A percentile compares a stretch with the other conserved stretches of the same genome.
Evolutionary conservation across 2,329 filamentous ascomycete species (phyloP).

Genomic region (Chaetomiaceae sp.): DNA sequence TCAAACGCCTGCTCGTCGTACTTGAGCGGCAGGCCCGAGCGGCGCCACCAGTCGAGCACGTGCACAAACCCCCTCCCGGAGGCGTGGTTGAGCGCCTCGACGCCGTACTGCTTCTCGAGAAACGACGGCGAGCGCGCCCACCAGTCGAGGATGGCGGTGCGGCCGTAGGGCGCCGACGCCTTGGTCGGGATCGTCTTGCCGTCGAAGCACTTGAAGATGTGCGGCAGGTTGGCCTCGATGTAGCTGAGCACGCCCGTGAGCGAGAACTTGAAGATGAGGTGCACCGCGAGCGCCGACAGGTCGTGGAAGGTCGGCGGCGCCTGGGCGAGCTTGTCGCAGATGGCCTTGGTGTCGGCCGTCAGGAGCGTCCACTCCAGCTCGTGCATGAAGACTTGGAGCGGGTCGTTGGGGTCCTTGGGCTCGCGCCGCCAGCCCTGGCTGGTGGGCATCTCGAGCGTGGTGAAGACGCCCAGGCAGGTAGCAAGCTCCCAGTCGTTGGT

Average conservation of each 20-base stretch:
- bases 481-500: constrained; percentile 89
- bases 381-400: constrained; percentile 66
- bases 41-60: constrained; percentile 86
- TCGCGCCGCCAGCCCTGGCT: constrained; percentile 57
- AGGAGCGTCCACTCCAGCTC: constrained; percentile 84
- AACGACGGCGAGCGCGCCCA: constrained; percentile 84
- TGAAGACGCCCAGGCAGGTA: constrained; percentile 73
- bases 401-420: constrained; percentile 57
- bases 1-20: constrained; percentile 87
- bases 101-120: constrained; percentile 78
- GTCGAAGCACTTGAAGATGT: constrained; percentile 83
- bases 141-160: constrained; percentile 81
- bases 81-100: constrained; percentile 81
- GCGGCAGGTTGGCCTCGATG: constrained; percentile 55
- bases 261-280: constrained; percentile 87
- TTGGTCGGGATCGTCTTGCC: constrained; percentile 82
- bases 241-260: constrained; percentile 73
- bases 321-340: constrained; percentile 68
- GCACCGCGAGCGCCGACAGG: constrained; percentile 76
- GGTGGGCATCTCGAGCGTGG: constrained; percentile 66
- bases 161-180: constrained; percentile 80
- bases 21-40: constrained; percentile 68
- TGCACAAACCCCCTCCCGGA: constrained; percentile 80
- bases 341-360: constrained; percentile 62
- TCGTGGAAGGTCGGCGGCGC: constrained; percentile 66